Percentiles rank a stretch among this genome's conserved stretches.
These are phyloP conservation scores for Sugiyamaella qingdaonensis DNA, from an alignment of 805 yeast species.

Conservation along the genomic window DNA sequence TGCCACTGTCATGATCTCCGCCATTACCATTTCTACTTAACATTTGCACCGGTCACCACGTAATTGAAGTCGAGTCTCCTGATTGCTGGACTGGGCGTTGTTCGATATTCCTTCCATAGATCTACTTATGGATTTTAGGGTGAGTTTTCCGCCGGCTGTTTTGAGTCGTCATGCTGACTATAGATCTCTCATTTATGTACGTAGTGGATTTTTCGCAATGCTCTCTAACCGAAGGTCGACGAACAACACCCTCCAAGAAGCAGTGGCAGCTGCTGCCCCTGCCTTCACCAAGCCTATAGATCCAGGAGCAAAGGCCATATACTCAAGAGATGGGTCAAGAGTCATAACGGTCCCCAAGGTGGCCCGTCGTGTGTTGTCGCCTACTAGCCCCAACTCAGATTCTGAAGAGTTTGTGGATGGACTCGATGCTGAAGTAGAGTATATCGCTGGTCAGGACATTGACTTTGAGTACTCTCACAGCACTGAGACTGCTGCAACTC, in stretches of 20 bases:
- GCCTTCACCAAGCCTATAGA: slow-evolving; percentile 21
- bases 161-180: not conserved
- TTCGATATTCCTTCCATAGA: not conserved
- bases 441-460: slow-evolving; percentile 30
- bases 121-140: not conserved
- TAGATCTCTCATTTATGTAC: not conserved
- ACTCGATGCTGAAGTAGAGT: not conserved
- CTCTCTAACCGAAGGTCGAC: not conserved
- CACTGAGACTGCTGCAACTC: slow-evolving; percentile 5
- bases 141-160: not conserved
- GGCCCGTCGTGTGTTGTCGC: not conserved
- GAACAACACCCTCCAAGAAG: slow-evolving; percentile 9
- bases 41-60: not conserved
- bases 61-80: not conserved
- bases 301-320: slow-evolving; percentile 23
- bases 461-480: slow-evolving; percentile 31
- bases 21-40: not conserved
- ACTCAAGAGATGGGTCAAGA: slow-evolving; percentile 22
- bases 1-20: slow-evolving; percentile 1
- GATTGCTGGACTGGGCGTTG: not conserved
- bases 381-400: not conserved
- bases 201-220: not conserved
- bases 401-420: slow-evolving; percentile 13
- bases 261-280: slow-evolving; percentile 21
- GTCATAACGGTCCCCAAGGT: slow-evolving; percentile 21